Base-by-base conservation (phyloP, 768 basidiomycete species). In the Podaxis pistillaris region DNA sequence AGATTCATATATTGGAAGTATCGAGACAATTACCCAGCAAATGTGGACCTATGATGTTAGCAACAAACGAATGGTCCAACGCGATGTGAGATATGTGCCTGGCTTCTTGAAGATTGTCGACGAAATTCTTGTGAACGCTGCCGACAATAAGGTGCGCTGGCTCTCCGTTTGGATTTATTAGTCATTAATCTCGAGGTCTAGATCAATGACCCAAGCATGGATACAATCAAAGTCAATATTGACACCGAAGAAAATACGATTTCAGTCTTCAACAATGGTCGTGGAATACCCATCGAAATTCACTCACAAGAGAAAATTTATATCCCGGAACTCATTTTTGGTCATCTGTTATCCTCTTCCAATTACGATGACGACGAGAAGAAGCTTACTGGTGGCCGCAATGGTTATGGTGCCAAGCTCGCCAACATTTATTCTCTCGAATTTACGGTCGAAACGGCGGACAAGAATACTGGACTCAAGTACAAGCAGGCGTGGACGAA, bases 91-190 rank as follows among this genome's bases (percentile, higher is more conserved):
- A 69, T 99, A 90, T 71, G 96, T 98, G 1, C 97, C 97, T 0
- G 97, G 96, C 58, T 96, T 99, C 75, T 95, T 96, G 85, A 99
- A 99, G 83, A 99, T 99, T 69, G 90, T 99, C 13, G 97, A 99
- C 70, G 97, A 99, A 78, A 99, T 99, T 70, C 81, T 99, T 2
- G 97, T 99, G 69, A 99, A 99, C 74, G 97, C 97, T 22, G 97
- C 97, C 3, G 97, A 99, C 73, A 97, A 98, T 78, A 99, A 99
- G 89, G 96, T 93, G 65, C 60, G 80, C 74, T 8, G 9, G 8
- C 19, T n/a, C 40, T 57, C 12, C 37, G 9, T 65, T 3, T 47
- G 8, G 3, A 17, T 6, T 38, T 26, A 22, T 51, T n/a, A 30
- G 19, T 28, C 26, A 26, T 53, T 54, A 55, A 49, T 19, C 8